phyloP scores from a whole-genome alignment of 495 filamentous ascomycete genomes.

The Neurospora tetrasperma region DNA sequence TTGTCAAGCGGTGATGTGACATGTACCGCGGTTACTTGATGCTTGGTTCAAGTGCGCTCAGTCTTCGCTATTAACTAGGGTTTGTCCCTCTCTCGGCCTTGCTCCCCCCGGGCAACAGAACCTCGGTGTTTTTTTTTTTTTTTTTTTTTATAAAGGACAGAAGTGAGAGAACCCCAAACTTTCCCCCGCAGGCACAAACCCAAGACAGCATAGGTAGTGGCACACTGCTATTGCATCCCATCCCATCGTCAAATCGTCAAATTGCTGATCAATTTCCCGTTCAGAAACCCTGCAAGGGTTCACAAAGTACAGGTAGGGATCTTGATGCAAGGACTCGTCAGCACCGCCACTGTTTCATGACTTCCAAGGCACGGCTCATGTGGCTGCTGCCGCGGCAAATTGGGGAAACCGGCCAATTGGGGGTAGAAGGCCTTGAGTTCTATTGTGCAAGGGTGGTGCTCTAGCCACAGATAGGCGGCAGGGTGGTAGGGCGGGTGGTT shows the following conservation, averaged over 20 bases:
- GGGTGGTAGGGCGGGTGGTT: not conserved
- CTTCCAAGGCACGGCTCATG: not conserved
- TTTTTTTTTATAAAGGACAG: not conserved
- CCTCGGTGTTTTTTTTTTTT: not conserved
- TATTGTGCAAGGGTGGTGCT: not conserved
- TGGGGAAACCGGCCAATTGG: not conserved
- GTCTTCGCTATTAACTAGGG: not conserved
- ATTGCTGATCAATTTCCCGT: conserved; percentile 18
- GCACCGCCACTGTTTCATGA: conserved; percentile 21
- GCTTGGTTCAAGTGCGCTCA: not conserved
- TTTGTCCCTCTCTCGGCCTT: not conserved
- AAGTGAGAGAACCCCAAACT: not conserved
- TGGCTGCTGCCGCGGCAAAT: not conserved
- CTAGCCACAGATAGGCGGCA: not conserved
- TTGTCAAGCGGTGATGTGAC: not conserved
- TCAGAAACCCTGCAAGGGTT: not conserved
- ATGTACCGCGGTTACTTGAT: not conserved
- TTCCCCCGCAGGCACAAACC: not conserved
- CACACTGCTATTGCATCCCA: not conserved
- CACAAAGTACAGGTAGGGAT: not conserved
- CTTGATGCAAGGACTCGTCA: conserved; percentile 3
- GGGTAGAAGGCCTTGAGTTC: not conserved
- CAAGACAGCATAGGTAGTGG: not conserved
- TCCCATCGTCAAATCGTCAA: not conserved
- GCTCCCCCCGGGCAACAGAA: not conserved